Base-by-base conservation (phyloP, 129 eudicot genomes). In the sunflower (Helianthus annuus) region DNA sequence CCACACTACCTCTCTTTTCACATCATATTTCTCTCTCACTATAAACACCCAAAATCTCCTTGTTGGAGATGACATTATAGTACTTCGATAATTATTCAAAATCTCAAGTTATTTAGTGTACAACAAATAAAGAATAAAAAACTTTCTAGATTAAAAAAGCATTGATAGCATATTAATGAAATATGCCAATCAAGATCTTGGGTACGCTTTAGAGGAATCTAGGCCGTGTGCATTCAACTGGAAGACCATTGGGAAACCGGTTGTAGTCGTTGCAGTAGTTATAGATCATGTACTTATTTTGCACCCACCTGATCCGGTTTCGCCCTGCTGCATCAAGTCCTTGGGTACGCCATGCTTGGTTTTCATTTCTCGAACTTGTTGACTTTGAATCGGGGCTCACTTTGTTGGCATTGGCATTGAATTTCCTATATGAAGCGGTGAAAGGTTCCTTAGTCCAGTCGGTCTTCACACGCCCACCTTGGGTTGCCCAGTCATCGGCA, bases 401-500 rank as follows among this genome's bases (percentile, higher is more conserved):
- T 71, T 36, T 75, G 56, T 66, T 64, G 56, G 66, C 71, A 36
- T 52, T 62, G 46, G 54, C 54, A 48, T 48, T 10, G 16, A 48
- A 48, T 48, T 62, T 61, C 17, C 48, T n/a, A 24, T 51, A 53
- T 9, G 34, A 39, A 4, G 81, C 81, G 0, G 70, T 77, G 53
- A 77, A 77, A 14, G 81, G 81, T 12, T 58, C 81, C 14, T 70
- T 77, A 0, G 75, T 69, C 81, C 81, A 69, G 5, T 77, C 81
- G 2, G 70, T 62, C 76, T 77, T 77, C 5, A 77, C 81, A 19
- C 75, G 70, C 24, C 80, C 80, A 45, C 80, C 80, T 46, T 68
- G 68, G 55, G 80, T 76, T 32, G 75, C 80, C 80, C 80, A 76
- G 54, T 77, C 75, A 69, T 77, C 81, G 0, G 81, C 81, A 5